Conservation (phyloP, 257 asterid species). For the Galeopsis tetrahit region DNA sequence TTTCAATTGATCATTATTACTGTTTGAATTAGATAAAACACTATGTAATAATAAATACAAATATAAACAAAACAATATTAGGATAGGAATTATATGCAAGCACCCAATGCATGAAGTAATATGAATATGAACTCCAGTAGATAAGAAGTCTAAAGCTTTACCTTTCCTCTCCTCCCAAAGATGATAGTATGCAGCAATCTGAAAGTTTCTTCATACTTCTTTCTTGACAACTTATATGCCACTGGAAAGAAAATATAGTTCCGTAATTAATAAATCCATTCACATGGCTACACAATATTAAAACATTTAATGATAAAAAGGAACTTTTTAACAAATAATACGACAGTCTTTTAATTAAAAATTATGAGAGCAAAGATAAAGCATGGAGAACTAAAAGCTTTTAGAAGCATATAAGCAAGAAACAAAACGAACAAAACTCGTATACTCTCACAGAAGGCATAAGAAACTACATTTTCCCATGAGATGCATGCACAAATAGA, state of each 20-base stretch:
- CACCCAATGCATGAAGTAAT: conserved; percentile 10
- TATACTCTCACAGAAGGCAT: conserved; percentile 7
- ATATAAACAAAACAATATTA: conserved; percentile 2
- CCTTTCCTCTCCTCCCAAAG: conserved; percentile 96
- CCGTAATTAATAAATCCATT: conserved; percentile 27
- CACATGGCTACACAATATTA: conserved; percentile 18
- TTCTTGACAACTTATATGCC: conserved; percentile 77
- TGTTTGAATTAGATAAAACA: neutral
- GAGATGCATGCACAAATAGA: neutral
- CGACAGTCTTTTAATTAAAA: neutral
- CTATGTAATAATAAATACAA: neutral
- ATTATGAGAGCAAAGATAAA: conserved; percentile 1
- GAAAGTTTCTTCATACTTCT: conserved; percentile 80
- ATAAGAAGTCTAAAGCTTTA: conserved; percentile 34
- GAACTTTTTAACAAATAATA: neutral
- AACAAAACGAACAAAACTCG: neutral
- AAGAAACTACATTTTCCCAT: neutral
- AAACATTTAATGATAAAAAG: neutral
- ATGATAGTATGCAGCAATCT: conserved; percentile 77
- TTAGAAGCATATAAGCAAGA: neutral
- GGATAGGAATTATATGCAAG: conserved; percentile 16
- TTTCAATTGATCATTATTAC: neutral
- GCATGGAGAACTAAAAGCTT: conserved; percentile 4
- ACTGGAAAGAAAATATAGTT: conserved; percentile 55
- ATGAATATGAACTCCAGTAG: conserved; percentile 16